Evolutionary conservation across 2,329 filamentous ascomycete genomes (phyloP), one percentile per base, ranked within the genome.

Genomic region (Pseudofabraea citricarpa): DNA sequence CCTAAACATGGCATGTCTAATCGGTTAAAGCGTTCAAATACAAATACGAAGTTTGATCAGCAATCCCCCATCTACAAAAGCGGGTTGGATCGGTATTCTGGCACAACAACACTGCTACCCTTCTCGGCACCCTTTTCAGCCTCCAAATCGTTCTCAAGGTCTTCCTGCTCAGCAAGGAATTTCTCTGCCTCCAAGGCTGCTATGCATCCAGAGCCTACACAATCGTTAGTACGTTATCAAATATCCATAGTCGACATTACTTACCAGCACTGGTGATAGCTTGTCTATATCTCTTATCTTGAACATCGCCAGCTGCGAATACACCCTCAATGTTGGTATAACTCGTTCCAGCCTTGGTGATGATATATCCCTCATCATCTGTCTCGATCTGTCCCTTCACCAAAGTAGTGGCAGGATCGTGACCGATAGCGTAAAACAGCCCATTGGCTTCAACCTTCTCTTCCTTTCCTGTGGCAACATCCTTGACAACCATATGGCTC

Each of bases 211-310:
- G 90, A 90, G 48, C 90, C 88, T 90, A 52, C 42, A 4, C 21
- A 33, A 12, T 10, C 33, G 48, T 58, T 51, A 57, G 56, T 37
- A n/a, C n/a, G n/a, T n/a, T n/a, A n/a, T n/a, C n/a, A n/a, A n/a
- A n/a, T n/a, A n/a, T n/a, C n/a, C n/a, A n/a, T n/a, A n/a, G n/a
- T n/a, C n/a, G n/a, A n/a, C n/a, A n/a, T n/a, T n/a, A 79, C 83
- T 63, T 73, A 90, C 89, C 91, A 57, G 93, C 93, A 70, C 90
- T 96, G 52, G 93, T 98, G 55, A 98, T 94, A 36, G 93, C 93
- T 73, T 98, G 93, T 64, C 93, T 81, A 68, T 98, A 98, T 63
- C 85, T 82, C 83, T 97, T 98, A 66, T 98, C 94, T 73, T 98
- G 93, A 8, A 98, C 94, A 64, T 98, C 93, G 52, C 93, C 93